Evolutionary conservation across 148 eudicot species (phyloP).

Genomic region (Camellia japonica): DNA sequence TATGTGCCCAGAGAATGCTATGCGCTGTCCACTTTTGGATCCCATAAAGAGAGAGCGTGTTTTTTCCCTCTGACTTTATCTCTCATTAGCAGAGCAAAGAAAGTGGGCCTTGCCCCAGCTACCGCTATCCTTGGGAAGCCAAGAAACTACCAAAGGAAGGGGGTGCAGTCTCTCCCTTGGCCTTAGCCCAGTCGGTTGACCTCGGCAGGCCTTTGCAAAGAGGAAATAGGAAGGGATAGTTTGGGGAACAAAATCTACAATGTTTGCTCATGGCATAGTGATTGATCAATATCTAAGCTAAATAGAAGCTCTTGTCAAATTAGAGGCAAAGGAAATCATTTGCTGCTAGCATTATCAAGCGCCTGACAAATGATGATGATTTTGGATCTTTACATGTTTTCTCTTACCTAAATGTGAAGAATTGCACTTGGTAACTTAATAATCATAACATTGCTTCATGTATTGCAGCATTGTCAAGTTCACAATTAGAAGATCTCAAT

Average conservation of each 20-base stretch:
- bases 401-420: neutral
- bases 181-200: too few species aligned
- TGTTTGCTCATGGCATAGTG: neutral
- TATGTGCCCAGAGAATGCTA: too few species aligned
- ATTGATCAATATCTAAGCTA: neutral
- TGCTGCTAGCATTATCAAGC: too few species aligned
- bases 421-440: neutral
- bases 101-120: too few species aligned
- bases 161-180: too few species aligned
- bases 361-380: neutral
- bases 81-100: too few species aligned
- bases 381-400: neutral
- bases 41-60: too few species aligned
- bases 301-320: neutral
- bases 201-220: too few species aligned
- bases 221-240: neutral
- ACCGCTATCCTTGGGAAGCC: too few species aligned
- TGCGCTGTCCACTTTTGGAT: too few species aligned
- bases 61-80: too few species aligned
- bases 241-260: neutral
- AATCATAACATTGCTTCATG: slow-evolving; percentile 3
- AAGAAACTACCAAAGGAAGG: too few species aligned
- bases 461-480: neutral
- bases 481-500: neutral
- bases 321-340: neutral